These are phyloP conservation scores for Cocos nucifera DNA, from an alignment of 176 grass and related monocot species.

Conservation along the genomic window DNA sequence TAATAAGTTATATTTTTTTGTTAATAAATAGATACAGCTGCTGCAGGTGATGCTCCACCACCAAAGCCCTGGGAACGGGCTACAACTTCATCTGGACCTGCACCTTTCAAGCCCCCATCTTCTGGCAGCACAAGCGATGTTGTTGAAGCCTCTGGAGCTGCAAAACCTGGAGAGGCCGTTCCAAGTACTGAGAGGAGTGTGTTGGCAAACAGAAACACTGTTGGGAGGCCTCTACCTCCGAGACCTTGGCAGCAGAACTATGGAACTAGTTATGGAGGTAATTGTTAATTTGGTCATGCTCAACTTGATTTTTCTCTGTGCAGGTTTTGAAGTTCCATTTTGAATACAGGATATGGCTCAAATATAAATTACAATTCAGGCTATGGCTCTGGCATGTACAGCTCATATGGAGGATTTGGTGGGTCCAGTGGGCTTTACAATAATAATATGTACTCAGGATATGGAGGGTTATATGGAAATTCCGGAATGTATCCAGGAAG, in stretches of 20 bases:
- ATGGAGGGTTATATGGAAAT: slow-evolving; percentile 35
- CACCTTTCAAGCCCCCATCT: slow-evolving; percentile 70
- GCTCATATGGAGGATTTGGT: slow-evolving; percentile 40
- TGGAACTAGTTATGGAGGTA: slow-evolving; percentile 72
- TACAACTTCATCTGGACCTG: slow-evolving; percentile 39
- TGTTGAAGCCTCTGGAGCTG: slow-evolving; percentile 77
- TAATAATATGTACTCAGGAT: slow-evolving; percentile 59
- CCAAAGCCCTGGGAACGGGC: slow-evolving; percentile 51
- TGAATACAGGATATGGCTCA: slow-evolving; percentile 58
- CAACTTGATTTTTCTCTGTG: too few relatives aligned
- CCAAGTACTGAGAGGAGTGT: slow-evolving; percentile 28
- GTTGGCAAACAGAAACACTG: slow-evolving; percentile 21
- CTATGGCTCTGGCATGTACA: slow-evolving; percentile 30
- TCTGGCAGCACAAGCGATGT: slow-evolving; percentile 74
- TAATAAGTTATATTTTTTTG: too few relatives aligned
- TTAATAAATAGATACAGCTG: not conserved
- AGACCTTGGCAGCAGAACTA: slow-evolving; percentile 78
- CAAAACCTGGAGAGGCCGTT: slow-evolving; percentile 74
- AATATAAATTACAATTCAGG: slow-evolving; percentile 47
- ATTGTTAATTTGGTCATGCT: not conserved
- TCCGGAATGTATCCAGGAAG: slow-evolving; percentile 66
- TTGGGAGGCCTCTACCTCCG: slow-evolving; percentile 44
- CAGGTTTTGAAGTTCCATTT: not conserved
- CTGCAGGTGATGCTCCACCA: slow-evolving; percentile 4
- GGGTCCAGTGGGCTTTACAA: slow-evolving; percentile 42